Evolutionary conservation across 1,284 basidiomycete genomes (phyloP).

Genomic region (Trametes sp.): DNA sequence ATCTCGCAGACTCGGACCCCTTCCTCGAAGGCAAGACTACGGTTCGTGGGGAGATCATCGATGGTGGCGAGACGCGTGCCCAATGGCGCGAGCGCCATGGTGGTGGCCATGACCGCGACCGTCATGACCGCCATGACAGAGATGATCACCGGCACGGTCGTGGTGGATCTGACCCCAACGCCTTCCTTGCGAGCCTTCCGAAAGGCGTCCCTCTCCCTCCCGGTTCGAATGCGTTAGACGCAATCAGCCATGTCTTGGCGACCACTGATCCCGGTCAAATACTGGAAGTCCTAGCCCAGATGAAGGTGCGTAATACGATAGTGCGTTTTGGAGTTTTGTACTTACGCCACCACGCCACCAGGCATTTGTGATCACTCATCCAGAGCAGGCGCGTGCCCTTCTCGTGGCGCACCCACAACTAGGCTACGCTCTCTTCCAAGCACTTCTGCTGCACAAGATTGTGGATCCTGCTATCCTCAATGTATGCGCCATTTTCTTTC

Average conservation of each 20-base stretch:
- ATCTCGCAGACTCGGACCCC: slow-evolving; percentile 62
- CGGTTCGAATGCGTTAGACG: slow-evolving; percentile 83
- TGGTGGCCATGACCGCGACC: slow-evolving; percentile 44
- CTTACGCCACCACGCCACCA: slow-evolving; percentile 38
- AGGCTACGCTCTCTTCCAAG: slow-evolving; percentile 96
- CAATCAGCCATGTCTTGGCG: slow-evolving; percentile 89
- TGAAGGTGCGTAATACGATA: slow-evolving; percentile 76
- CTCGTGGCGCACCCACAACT: slow-evolving; percentile 90
- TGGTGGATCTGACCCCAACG: slow-evolving; percentile 50
- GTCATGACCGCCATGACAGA: slow-evolving; percentile 38
- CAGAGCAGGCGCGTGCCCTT: slow-evolving; percentile 87
- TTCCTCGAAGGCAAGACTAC: slow-evolving; percentile 60
- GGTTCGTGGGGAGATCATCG: slow-evolving; percentile 68
- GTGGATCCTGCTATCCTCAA: slow-evolving; percentile 88
- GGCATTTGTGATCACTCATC: slow-evolving; percentile 90
- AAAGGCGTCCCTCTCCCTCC: slow-evolving; percentile 80
- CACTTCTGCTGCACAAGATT: slow-evolving; percentile 93
- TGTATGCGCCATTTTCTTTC: slow-evolving; percentile 41
- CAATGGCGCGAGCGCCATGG: slow-evolving; percentile 61
- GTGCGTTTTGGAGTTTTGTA: not conserved
- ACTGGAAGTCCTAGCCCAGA: slow-evolving; percentile 95
- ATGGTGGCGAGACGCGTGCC: slow-evolving; percentile 62
- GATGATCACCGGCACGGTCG: slow-evolving; percentile 34
- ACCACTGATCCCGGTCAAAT: slow-evolving; percentile 86
- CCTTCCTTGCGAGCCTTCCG: slow-evolving; percentile 75